These are phyloP conservation scores for Anthracocystis walkeri DNA, from an alignment of 1,284 basidiomycete species.

Conservation along the genomic window DNA sequence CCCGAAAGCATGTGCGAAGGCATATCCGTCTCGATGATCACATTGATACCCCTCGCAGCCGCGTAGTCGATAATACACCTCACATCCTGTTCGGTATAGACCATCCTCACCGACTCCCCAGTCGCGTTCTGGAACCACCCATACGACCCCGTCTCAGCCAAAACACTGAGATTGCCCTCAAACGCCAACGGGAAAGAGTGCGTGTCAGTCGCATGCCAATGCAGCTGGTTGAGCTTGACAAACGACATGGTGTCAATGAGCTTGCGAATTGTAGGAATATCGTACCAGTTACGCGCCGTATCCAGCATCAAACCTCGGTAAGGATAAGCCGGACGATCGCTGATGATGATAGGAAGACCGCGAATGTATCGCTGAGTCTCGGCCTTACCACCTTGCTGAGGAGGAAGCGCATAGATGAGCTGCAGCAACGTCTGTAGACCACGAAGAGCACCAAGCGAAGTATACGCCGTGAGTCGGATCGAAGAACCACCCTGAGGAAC, in stretches of 20 bases:
- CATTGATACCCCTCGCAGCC: conserved; percentile 81
- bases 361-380: conserved; percentile 71
- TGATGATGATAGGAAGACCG: conserved; percentile 71
- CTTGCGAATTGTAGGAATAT: conserved; percentile 75
- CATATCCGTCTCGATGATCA: conserved; percentile 79
- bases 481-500: conserved; percentile 76
- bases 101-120: conserved; percentile 43
- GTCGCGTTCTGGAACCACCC: conserved; percentile 68
- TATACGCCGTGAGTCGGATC: conserved; percentile 78
- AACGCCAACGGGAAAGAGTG: conserved; percentile 77
- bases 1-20: conserved; percentile 80
- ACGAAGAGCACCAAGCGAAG: conserved; percentile 81
- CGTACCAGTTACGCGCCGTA: conserved; percentile 77
- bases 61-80: conserved; percentile 79
- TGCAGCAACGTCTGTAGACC: conserved; percentile 86
- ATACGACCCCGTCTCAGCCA: conserved; percentile 80
- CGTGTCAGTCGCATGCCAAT: conserved; percentile 79
- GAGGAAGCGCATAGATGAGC: conserved; percentile 72
- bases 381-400: conserved; percentile 56
- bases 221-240: conserved; percentile 81
- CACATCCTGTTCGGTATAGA: conserved; percentile 77
- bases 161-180: conserved; percentile 73
- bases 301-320: conserved; percentile 83
- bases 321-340: conserved; percentile 71
- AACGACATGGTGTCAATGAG: conserved; percentile 86